A percentile compares a stretch with the other conserved stretches of the same genome.
Conservation (phyloP, 139 green algal genomes). For the Micractinium conductrix region DNA sequence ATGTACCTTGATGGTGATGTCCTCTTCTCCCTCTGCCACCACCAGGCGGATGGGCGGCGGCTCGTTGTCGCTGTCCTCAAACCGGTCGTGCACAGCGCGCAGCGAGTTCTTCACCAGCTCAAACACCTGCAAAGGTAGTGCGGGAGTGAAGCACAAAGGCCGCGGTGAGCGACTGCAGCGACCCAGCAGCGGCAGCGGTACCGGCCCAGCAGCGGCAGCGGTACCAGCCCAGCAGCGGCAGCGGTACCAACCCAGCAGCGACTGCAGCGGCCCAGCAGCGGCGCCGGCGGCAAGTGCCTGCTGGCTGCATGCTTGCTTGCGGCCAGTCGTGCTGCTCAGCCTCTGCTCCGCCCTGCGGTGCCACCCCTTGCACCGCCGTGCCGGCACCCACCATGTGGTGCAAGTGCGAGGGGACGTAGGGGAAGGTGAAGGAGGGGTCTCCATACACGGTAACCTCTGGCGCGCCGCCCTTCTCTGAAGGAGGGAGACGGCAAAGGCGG, state of each 20-base stretch:
- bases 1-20: slow-evolving; percentile 99
- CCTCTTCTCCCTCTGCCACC: slow-evolving; percentile 94
- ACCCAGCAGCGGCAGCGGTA: neutral
- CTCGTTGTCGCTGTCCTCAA: slow-evolving; percentile 78
- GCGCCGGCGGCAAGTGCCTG: too few relatives aligned
- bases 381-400: slow-evolving; percentile 99
- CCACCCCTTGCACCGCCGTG: too few relatives aligned
- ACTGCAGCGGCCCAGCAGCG: too few relatives aligned
- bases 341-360: too few relatives aligned
- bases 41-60: slow-evolving; percentile 92
- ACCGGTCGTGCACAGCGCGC: slow-evolving; percentile 91
- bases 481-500: too few relatives aligned
- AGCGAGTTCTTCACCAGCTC: slow-evolving; percentile 97
- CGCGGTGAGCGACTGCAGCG: too few relatives aligned
- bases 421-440: slow-evolving; percentile 88
- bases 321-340: too few relatives aligned
- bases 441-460: slow-evolving; percentile 94
- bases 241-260: too few relatives aligned
- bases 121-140: slow-evolving; percentile 61
- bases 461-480: slow-evolving; percentile 88
- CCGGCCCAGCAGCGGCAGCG: neutral
- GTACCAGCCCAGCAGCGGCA: neutral
- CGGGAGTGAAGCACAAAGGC: neutral
- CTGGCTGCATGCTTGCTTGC: too few relatives aligned
- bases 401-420: slow-evolving; percentile 97